phyloP scores from a whole-genome alignment of 2,329 filamentous ascomycete species.

The Trichoderma koningiopsis region DNA sequence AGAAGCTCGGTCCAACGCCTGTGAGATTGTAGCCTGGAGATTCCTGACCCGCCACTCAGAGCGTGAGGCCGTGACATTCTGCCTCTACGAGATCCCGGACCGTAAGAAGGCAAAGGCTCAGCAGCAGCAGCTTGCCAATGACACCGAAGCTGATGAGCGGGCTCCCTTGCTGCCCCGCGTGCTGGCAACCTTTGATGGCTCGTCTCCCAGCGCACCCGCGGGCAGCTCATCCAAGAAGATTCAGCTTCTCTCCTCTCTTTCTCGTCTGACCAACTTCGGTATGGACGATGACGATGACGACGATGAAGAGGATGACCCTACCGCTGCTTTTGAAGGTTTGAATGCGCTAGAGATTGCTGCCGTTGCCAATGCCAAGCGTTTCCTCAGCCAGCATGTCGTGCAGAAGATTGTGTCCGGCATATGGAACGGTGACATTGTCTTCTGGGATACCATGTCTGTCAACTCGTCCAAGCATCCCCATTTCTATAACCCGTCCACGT shows the following conservation, averaged over 20 bases:
- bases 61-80: slow-evolving; percentile 71
- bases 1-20: slow-evolving; percentile 70
- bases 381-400: slow-evolving; percentile 76
- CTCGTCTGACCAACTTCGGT: slow-evolving; percentile 51
- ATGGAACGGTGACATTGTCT: slow-evolving; percentile 84
- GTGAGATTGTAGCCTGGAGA: slow-evolving; percentile 80
- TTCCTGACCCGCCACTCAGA: slow-evolving; percentile 72
- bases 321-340: slow-evolving; percentile 72
- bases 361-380: slow-evolving; percentile 79
- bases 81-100: slow-evolving; percentile 70
- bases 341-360: slow-evolving; percentile 88
- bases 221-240: slow-evolving; percentile 50
- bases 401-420: slow-evolving; percentile 83
- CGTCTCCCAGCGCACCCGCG: slow-evolving; percentile 31
- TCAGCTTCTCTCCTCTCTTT: slow-evolving; percentile 56
- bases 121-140: slow-evolving; percentile 27
- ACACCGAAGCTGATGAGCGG: slow-evolving; percentile 50
- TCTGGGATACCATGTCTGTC: slow-evolving; percentile 79
- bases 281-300: slow-evolving; percentile 46
- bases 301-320: slow-evolving; percentile 61
- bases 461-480: slow-evolving; percentile 74
- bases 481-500: slow-evolving; percentile 67
- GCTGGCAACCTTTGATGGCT: slow-evolving; percentile 33
- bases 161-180: slow-evolving; percentile 50
- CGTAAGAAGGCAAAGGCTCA: slow-evolving; percentile 31